Conservation (phyloP, 495 filamentous ascomycete genomes). For the Lophiotrema nucula region DNA sequence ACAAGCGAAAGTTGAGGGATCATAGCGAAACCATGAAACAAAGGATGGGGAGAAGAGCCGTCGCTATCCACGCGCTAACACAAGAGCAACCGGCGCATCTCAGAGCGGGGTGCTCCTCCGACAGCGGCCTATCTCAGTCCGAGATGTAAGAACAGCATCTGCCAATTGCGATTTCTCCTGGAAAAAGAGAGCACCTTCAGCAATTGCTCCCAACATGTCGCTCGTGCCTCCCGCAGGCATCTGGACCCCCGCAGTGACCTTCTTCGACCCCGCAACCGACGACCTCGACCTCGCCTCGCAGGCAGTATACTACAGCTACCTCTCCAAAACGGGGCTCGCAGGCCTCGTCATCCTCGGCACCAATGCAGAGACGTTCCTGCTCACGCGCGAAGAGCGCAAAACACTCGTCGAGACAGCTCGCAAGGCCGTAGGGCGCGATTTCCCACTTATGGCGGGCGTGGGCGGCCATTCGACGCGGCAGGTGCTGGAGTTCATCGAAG, state of each 20-base stretch:
- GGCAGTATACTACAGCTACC: constrained; percentile 57
- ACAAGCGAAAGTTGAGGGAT: too few relatives aligned
- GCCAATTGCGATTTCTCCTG: too few relatives aligned
- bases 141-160: too few relatives aligned
- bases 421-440: constrained; percentile 55
- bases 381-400: constrained; percentile 56
- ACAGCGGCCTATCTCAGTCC: too few relatives aligned
- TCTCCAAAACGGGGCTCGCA: constrained; percentile 59
- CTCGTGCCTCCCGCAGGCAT: constrained; percentile 17
- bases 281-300: constrained; percentile 56
- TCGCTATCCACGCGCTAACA: too few relatives aligned
- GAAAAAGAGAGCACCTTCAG: too few relatives aligned
- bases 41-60: too few relatives aligned
- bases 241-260: constrained; percentile 40
- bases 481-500: constrained; percentile 55
- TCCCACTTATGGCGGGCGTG: constrained; percentile 66
- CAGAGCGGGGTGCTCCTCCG: too few relatives aligned
- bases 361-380: constrained; percentile 66
- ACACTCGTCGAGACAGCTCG: constrained; percentile 51
- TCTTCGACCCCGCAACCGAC: constrained; percentile 46
- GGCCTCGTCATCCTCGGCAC: constrained; percentile 65
- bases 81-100: too few relatives aligned
- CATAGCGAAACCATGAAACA: too few relatives aligned
- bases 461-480: constrained; percentile 61
- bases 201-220: too few relatives aligned